Evolutionary conservation across 768 basidiomycete genomes (phyloP).

Genomic region (Tremella yokohamensis): DNA sequence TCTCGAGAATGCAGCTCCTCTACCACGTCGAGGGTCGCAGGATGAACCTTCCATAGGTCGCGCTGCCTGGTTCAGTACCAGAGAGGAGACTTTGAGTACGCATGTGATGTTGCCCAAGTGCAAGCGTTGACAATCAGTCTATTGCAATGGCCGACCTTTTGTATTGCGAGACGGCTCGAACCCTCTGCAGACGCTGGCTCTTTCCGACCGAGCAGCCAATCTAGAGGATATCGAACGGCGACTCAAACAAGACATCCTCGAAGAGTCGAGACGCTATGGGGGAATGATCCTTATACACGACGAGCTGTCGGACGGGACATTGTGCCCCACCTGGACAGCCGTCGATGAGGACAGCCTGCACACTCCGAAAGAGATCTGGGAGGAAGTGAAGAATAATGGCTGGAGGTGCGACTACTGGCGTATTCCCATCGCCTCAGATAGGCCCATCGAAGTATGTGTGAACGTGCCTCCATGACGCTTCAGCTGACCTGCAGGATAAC

Average conservation of each 20-base stretch:
- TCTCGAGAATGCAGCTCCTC: not conserved
- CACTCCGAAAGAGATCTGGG: conserved; percentile 84
- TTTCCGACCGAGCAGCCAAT: conserved; percentile 92
- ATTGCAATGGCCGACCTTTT: conserved; percentile 63
- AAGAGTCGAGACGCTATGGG: conserved; percentile 77
- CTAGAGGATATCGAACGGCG: conserved; percentile 82
- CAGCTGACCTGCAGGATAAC: conserved; percentile 61
- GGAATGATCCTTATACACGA: conserved; percentile 91
- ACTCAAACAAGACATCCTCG: conserved; percentile 83
- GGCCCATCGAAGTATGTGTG: conserved; percentile 71
- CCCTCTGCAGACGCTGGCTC: conserved; percentile 69
- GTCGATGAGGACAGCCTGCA: conserved; percentile 78
- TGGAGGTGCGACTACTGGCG: conserved; percentile 95
- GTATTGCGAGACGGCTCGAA: conserved; percentile 83
- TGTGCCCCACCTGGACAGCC: conserved; percentile 89
- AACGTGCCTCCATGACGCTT: not conserved
- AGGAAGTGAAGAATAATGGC: conserved; percentile 68
- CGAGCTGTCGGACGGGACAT: conserved; percentile 72
- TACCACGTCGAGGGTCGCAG: not conserved
- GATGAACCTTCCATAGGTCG: conserved; percentile 32
- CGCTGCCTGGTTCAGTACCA: conserved; percentile 83
- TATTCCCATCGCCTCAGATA: conserved; percentile 93
- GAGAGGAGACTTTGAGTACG: conserved; percentile 90
- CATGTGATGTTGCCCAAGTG: conserved; percentile 12
- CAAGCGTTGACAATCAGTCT: conserved; percentile 18